Percentiles rank a stretch among this genome's conserved stretches.
Evolutionary conservation across 257 asterid species (phyloP).

Genomic region (Solanum neorickii): DNA sequence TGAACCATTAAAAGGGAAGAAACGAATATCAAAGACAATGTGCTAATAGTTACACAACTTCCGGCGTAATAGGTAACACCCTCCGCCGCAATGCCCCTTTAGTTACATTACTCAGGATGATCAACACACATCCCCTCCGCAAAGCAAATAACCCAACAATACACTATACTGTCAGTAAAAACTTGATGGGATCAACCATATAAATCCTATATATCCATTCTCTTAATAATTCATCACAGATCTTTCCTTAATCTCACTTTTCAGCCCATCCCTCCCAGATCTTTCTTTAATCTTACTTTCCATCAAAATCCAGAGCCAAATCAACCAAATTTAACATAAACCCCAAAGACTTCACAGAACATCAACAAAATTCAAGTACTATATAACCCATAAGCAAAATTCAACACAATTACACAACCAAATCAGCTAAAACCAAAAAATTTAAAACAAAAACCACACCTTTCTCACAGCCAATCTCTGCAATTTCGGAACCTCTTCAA

Average conservation of each 20-base stretch:
- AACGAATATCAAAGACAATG: background rate
- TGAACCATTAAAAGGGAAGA: background rate
- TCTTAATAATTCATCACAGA: background rate
- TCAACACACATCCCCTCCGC: background rate
- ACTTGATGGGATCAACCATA: background rate
- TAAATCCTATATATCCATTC: background rate
- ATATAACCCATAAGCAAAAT: background rate
- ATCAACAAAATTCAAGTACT: background rate
- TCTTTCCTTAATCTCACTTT: background rate
- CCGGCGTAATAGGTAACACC: background rate
- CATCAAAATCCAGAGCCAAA: background rate
- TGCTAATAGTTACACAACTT: background rate
- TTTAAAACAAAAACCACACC: conserved; percentile 11
- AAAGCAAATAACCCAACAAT: background rate
- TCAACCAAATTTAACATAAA: background rate
- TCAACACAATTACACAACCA: background rate
- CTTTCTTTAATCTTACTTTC: background rate
- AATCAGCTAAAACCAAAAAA: background rate
- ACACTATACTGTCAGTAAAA: background rate
- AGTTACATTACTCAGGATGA: background rate
- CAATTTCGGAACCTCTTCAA: conserved; percentile 86
- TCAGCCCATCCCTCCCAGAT: background rate
- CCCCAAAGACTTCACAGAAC: background rate
- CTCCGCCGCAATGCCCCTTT: background rate
- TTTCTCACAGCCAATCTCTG: conserved; percentile 82